These are phyloP conservation scores for Tolypocladium inflatum DNA, from an alignment of 2,329 filamentous ascomycete species.

Conservation along the genomic window DNA sequence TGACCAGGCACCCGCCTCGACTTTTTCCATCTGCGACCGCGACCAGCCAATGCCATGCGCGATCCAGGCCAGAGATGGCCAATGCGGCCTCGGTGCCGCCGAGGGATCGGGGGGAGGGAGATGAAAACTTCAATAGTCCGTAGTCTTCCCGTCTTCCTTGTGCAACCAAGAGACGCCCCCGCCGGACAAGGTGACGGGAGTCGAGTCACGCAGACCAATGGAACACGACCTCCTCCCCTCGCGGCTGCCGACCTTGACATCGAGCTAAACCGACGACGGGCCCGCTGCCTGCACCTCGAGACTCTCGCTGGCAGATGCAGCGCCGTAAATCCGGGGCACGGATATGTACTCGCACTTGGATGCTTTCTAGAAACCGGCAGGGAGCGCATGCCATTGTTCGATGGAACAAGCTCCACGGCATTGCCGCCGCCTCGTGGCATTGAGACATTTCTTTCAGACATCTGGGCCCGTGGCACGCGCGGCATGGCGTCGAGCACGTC, in stretches of 20 bases:
- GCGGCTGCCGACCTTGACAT: background rate
- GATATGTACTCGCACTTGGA: background rate
- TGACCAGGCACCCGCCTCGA: background rate
- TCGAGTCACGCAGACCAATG: too few relatives aligned
- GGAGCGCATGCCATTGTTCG: background rate
- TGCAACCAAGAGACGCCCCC: too few relatives aligned
- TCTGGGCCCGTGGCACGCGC: background rate
- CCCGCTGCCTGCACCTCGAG: background rate
- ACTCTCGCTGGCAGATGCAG: background rate
- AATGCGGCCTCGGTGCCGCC: too few relatives aligned
- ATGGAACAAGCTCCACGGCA: background rate
- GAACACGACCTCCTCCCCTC: background rate
- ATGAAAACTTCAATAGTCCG: too few relatives aligned
- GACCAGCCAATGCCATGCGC: background rate
- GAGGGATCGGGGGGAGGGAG: too few relatives aligned
- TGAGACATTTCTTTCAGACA: background rate
- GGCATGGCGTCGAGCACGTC: background rate
- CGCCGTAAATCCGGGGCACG: background rate
- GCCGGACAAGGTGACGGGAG: too few relatives aligned
- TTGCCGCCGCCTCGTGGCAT: background rate
- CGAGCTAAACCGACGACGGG: background rate
- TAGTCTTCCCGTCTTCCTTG: too few relatives aligned
- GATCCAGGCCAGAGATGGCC: too few relatives aligned
- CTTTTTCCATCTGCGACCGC: background rate
- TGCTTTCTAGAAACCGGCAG: background rate